Conservation (phyloP, 805 yeast genomes). For the Starmerella asiatica region DNA sequence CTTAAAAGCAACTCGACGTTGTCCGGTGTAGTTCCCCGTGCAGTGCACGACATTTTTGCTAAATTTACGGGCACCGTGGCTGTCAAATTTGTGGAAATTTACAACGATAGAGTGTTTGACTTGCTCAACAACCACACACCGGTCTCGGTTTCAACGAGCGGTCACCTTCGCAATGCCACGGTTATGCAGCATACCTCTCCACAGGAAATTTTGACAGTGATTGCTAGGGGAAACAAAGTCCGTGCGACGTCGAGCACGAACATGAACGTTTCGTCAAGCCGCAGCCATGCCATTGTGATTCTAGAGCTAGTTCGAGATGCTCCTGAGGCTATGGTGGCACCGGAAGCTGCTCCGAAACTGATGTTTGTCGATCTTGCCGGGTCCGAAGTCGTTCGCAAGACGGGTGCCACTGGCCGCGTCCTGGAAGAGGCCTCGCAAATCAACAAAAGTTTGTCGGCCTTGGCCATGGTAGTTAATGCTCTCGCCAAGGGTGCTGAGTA, state of each 20-base stretch:
- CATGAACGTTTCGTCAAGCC: slow-evolving; percentile 59
- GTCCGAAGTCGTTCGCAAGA: slow-evolving; percentile 60
- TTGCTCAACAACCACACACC: slow-evolving; percentile 31
- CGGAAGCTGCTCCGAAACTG: slow-evolving; percentile 35
- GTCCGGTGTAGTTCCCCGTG: slow-evolving; percentile 60
- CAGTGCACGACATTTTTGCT: slow-evolving; percentile 47
- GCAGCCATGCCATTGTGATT: slow-evolving; percentile 71
- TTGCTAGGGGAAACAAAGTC: neutral
- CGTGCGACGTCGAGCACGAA: slow-evolving; percentile 32
- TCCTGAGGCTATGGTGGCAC: too few species aligned
- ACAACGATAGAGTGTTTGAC: slow-evolving; percentile 63
- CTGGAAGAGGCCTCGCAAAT: slow-evolving; percentile 73
- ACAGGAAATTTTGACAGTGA: neutral
- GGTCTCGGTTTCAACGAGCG: neutral
- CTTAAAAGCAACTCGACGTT: slow-evolving; percentile 21
- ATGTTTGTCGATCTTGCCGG: slow-evolving; percentile 78
- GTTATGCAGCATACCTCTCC: neutral
- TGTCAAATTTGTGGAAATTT: slow-evolving; percentile 65
- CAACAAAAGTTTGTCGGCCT: slow-evolving; percentile 58
- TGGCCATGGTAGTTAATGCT: slow-evolving; percentile 67
- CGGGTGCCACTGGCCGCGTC: slow-evolving; percentile 62
- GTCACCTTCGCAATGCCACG: neutral
- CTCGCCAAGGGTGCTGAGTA: slow-evolving; percentile 46
- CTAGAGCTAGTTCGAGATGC: slow-evolving; percentile 31
- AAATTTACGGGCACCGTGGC: slow-evolving; percentile 30